These are phyloP conservation scores for Ophiocordyceps sinensis DNA, from an alignment of 2,329 filamentous ascomycete species.

Conservation along the genomic window DNA sequence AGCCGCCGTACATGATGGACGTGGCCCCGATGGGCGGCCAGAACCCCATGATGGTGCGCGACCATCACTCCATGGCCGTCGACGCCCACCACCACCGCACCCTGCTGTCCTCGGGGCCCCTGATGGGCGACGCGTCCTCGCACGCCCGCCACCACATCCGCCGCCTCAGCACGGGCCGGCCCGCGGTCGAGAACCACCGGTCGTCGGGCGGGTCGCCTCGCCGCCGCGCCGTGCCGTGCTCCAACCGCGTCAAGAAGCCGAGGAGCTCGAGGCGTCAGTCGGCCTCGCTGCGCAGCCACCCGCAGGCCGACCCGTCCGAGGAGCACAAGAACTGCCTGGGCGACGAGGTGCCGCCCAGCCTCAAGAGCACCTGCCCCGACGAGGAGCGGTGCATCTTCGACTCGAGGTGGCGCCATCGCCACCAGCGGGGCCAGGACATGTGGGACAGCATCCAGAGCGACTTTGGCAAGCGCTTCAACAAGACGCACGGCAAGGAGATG, in stretches of 20 bases:
- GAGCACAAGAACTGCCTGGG: conserved; percentile 21
- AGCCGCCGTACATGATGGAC: conserved; percentile 14
- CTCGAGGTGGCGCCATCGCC: conserved; percentile 28
- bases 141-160: conserved; percentile 10
- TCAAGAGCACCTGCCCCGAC: conserved; percentile 30
- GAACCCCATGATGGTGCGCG: conserved; percentile 12
- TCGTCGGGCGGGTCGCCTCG: conserved; percentile 14
- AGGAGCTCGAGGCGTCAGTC: conserved; percentile 4
- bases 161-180: conserved; percentile 8
- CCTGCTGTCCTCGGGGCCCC: conserved; percentile 4
- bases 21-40: conserved; percentile 13
- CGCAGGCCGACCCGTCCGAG: conserved; percentile 9
- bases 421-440: conserved; percentile 41
- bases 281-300: conserved; percentile 2
- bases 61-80: conserved; percentile 8
- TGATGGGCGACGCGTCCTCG: conserved; percentile 10
- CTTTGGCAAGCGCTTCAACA: conserved; percentile 20
- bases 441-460: conserved; percentile 37
- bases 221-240: conserved; percentile 9
- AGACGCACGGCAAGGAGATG: conserved; percentile 29
- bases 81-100: conserved; percentile 9
- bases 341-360: conserved; percentile 18
- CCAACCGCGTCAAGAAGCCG: conserved; percentile 14
- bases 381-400: conserved; percentile 35
- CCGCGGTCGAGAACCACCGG: conserved; percentile 3